phyloP scores from a whole-genome alignment of 225 moss, liverwort and hornwort species.

The Neckera pumila region DNA sequence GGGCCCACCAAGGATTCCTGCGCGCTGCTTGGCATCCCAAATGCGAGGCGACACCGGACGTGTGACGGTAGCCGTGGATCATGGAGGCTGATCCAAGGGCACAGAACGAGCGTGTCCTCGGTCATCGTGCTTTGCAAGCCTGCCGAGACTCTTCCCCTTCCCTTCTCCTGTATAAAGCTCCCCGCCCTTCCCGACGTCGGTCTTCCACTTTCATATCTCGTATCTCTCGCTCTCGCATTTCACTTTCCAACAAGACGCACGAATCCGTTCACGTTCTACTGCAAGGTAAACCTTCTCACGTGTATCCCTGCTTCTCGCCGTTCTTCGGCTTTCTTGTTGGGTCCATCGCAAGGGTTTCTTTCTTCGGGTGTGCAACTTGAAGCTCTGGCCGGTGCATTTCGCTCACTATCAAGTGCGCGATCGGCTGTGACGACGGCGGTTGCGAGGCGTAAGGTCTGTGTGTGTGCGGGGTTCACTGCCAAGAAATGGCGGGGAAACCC shows the following conservation, averaged over 20 bases:
- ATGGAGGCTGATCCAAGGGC: background rate
- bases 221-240: too few species aligned
- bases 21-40: background rate
- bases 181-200: rapidly evolving
- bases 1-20: too few species aligned
- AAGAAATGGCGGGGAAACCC: background rate
- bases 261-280: background rate
- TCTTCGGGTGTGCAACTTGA: background rate
- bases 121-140: background rate
- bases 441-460: background rate
- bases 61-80: background rate
- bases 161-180: background rate
- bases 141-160: background rate
- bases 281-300: background rate
- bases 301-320: too few species aligned
- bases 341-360: background rate
- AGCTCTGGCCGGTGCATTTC: background rate
- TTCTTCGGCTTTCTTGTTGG: background rate
- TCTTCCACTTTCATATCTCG: background rate
- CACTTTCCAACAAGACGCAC: too few species aligned
- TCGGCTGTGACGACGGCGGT: background rate
- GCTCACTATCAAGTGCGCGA: background rate
- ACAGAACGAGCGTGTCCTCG: too few species aligned
- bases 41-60: background rate
- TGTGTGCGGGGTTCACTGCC: background rate